Conservation (phyloP, 257 asterid genomes). For the Nicotiana paniculata region DNA sequence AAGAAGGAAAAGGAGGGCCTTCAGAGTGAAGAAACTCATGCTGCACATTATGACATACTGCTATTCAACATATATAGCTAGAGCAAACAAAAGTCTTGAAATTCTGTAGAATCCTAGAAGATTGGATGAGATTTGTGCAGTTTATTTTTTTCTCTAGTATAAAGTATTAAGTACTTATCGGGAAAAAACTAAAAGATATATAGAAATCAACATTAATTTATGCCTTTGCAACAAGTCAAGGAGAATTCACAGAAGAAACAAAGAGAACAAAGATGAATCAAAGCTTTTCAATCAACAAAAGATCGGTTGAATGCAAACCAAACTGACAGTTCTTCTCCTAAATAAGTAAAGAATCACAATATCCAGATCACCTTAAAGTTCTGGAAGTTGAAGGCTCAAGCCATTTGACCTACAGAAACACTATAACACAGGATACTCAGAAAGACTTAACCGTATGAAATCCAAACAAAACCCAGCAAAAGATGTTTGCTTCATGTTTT, state of each 20-base stretch:
- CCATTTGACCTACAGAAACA: background rate
- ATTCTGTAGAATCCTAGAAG: background rate
- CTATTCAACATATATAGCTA: background rate
- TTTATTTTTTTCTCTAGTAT: background rate
- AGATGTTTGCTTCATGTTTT: background rate
- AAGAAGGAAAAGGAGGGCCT: background rate
- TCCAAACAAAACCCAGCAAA: background rate
- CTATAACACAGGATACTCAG: background rate
- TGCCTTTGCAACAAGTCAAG: background rate
- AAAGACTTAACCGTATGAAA: background rate
- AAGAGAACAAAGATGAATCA: background rate
- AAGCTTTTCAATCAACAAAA: background rate
- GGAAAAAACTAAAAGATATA: background rate
- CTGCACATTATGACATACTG: background rate
- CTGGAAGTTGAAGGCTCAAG: background rate
- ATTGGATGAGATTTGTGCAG: background rate
- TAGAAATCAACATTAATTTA: background rate
- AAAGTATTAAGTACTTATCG: background rate
- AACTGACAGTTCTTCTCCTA: background rate
- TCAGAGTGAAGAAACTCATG: background rate
- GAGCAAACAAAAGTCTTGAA: background rate
- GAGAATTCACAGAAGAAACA: constrained; percentile 3
- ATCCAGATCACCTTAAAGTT: background rate
- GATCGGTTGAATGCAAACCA: background rate
- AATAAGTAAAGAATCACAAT: background rate